Base-by-base conservation (phyloP, 2,329 filamentous ascomycete species). In the Byssoonygena ceratinophila region DNA sequence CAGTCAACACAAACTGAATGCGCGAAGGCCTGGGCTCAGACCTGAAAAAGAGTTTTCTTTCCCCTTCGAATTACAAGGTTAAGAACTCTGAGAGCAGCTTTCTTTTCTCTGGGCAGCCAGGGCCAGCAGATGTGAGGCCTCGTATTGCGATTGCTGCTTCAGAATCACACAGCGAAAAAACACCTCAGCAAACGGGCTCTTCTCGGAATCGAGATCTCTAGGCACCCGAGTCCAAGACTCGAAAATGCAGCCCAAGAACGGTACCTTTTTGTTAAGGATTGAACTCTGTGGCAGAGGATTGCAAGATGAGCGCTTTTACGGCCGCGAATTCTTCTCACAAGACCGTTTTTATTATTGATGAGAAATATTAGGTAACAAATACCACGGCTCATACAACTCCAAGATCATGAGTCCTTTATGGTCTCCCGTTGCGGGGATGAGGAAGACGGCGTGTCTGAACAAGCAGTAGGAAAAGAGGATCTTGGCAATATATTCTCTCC, bases 331-430 rank as follows among this genome's bases (percentile, higher is more conserved):
- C 29, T 36, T 34, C 16, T 46, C 44, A 22, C 29, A 22, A 36
- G 16, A 18, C 27, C 4, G 25, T n/a, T 9, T 14, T 46, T 23
- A 27, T 4, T n/a, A 7, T 23, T 11, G 4, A 16, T 2, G 22
- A 27, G n/a, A 16, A 16, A 7, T 18, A 47, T 47, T 47, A 47
- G 45, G 45, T 47, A 47, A 47, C 45, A 11, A 37, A 47, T 47
- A 47, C 45, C 31, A 47, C 45, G 9, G 20, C 45, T 27, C 11
- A 37, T 31, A 32, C 12, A 29, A 23, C 44, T 7, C 2, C 2
- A 36, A 25, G 45, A 37, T n/a, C 23, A 23, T 25, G 39, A 41
- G 22, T 14, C 20, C 18, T 41, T 41, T 11, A 25, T 44, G 22
- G 23, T 23, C 14, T 25, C 20, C 40, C 22, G 18, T 3, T 44